Evolutionary conservation across 2,329 filamentous ascomycete genomes (phyloP).

Genomic region (Fusarium sp.): DNA sequence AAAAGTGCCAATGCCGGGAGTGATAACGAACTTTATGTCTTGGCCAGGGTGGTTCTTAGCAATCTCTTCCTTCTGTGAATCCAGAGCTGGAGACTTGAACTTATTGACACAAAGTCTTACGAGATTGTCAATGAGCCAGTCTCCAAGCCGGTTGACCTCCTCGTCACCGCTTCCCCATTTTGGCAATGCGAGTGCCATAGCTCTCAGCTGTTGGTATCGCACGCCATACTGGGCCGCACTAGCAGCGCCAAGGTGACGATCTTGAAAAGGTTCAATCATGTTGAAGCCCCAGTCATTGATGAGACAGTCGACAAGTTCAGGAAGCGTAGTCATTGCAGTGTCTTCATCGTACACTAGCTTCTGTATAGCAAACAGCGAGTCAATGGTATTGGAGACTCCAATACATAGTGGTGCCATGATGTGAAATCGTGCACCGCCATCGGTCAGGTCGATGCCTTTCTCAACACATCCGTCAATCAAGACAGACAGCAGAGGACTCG

Average conservation of each 20-base stretch:
- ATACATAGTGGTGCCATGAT: not conserved
- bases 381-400: not conserved
- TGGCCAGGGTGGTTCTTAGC: accelerated
- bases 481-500: not conserved
- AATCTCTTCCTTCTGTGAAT: accelerated
- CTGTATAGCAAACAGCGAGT: not conserved
- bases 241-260: not conserved
- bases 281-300: not conserved
- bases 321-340: not conserved
- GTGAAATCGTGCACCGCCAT: not conserved
- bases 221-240: not conserved
- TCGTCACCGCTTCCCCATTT: not conserved
- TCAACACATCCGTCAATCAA: not conserved
- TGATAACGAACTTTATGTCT: not conserved
- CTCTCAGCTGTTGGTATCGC: not conserved
- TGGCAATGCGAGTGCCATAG: not conserved
- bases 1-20: not conserved
- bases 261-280: not conserved
- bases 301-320: not conserved
- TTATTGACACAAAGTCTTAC: not conserved
- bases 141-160: not conserved
- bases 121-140: not conserved
- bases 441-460: not conserved
- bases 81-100: not conserved
- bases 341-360: not conserved